Base-by-base conservation (phyloP, 1,139 yeast genomes). In the Hyphopichia fennica region DNA sequence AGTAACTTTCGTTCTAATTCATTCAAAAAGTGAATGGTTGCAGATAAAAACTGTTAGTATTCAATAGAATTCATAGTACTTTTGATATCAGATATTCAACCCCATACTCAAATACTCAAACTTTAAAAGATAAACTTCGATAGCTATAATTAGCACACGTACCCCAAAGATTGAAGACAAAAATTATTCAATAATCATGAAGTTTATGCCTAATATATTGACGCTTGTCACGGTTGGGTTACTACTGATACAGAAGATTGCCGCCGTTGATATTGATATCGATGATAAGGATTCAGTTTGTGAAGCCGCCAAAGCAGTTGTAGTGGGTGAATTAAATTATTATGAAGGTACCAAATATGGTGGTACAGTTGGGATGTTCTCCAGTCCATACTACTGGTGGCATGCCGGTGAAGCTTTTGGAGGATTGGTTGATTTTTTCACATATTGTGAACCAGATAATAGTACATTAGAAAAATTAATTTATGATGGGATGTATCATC, bases 371-470 rank as follows among this genome's bases (percentile, higher is more conserved):
- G 87, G 87, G 4, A 73, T 77, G 79, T 79, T 82, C 49, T 61
- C 69, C 7, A 45, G 70, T 9, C 87, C 86, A 1, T 80, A 82
- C 63, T 82, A 81, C 63, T 82, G 87, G 87, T 82, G 87, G 87
- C 77, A 81, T 53, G 84, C 86, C 10, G 87, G 87, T 32, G 83
- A 79, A 60, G 84, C 83, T 1, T 81, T 80, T 57, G 87, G 86
- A 23, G 82, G 84, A 2, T 62, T 82, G 57, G 48, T 81, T 25
- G 82, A 77, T 50, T 78, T 76, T 57, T 72, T 69, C 65, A 67
- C 65, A 37, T 69, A 68, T 46, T 81, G 87, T 56, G 69, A 67
- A 16, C 45, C 57, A 3, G 58, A 65, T 40, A 79, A 81, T 54
- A 50, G 49, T 10, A 66, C 81, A 0, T 72, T 75, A 47, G 62